Conservation (phyloP, 2,329 filamentous ascomycete species). For the Trichoderma harzianum region DNA sequence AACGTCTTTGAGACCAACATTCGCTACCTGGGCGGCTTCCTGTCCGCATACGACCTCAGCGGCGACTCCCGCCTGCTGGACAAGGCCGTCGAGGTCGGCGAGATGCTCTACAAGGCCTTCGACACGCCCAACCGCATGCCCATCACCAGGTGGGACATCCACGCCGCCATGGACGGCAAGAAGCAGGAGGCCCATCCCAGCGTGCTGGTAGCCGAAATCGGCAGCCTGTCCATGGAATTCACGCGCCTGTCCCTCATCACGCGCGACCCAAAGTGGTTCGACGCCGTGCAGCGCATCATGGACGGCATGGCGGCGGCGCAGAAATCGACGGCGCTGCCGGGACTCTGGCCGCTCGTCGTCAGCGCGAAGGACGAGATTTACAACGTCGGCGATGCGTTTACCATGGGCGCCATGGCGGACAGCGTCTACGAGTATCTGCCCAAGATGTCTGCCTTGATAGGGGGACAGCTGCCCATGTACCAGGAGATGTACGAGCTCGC, state of each 20-base stretch:
- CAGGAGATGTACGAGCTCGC: constrained; percentile 59
- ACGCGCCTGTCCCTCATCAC: constrained; percentile 69
- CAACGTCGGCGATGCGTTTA: constrained; percentile 39
- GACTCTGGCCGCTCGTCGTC: constrained; percentile 68
- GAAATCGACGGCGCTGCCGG: constrained; percentile 63
- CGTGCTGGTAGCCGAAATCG: constrained; percentile 57
- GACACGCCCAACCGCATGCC: constrained; percentile 52
- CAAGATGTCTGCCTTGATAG: constrained; percentile 62
- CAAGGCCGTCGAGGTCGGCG: constrained; percentile 49
- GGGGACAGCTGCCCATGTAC: constrained; percentile 58
- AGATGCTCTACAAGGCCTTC: constrained; percentile 52
- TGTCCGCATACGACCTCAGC: constrained; percentile 50
- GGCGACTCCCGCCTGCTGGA: constrained; percentile 40
- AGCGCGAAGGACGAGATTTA: constrained; percentile 53
- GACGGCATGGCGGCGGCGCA: constrained; percentile 64
- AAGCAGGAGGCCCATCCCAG: constrained; percentile 19
- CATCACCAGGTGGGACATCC: constrained; percentile 30
- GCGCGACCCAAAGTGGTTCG: constrained; percentile 66
- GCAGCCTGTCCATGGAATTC: constrained; percentile 68
- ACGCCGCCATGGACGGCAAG: constrained; percentile 26
- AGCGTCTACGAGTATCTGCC: constrained; percentile 59
- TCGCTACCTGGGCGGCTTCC: constrained; percentile 50
- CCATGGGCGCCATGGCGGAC: constrained; percentile 51
- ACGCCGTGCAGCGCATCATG: constrained; percentile 68
- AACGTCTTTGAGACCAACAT: constrained; percentile 55